Conservation (phyloP, 257 asterid species). For the Fraxinus excelsior region DNA sequence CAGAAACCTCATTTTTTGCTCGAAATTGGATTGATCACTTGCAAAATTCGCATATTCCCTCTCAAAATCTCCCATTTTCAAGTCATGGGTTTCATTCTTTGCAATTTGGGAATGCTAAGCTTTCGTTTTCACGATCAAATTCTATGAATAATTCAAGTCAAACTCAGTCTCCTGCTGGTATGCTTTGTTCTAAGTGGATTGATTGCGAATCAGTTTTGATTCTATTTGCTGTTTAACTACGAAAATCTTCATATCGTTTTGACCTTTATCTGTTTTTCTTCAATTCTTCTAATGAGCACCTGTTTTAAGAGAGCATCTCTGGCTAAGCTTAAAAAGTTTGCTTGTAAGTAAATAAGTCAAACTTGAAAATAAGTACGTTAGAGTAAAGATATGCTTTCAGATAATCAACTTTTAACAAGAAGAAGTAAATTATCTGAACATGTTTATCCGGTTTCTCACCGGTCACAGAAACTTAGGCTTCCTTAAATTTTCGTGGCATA, state of each 20-base stretch:
- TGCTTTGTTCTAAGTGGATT: conserved; percentile 13
- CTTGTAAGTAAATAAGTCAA: not conserved
- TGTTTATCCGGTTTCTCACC: not conserved
- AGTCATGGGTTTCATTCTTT: conserved; percentile 33
- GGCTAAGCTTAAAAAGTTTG: not conserved
- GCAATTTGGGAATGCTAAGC: conserved; percentile 22
- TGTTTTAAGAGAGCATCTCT: not conserved
- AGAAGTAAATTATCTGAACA: not conserved
- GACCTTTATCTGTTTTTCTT: not conserved
- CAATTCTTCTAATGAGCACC: not conserved
- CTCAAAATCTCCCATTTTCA: conserved; percentile 35
- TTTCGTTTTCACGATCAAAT: conserved; percentile 24
- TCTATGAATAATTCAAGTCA: conserved; percentile 42
- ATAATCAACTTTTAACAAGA: not conserved
- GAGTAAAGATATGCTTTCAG: too few species aligned
- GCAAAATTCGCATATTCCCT: conserved; percentile 25
- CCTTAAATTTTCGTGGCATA: too few species aligned
- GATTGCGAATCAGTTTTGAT: not conserved
- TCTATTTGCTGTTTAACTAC: not conserved
- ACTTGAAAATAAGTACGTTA: not conserved
- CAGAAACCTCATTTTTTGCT: conserved; percentile 31
- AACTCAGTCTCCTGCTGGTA: conserved; percentile 50
- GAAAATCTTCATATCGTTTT: not conserved
- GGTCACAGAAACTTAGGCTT: too few species aligned
- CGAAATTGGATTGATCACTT: conserved; percentile 27